These are phyloP conservation scores for Pestalotiopsis sp. DNA, from an alignment of 2,329 filamentous ascomycete genomes.

Conservation along the genomic window DNA sequence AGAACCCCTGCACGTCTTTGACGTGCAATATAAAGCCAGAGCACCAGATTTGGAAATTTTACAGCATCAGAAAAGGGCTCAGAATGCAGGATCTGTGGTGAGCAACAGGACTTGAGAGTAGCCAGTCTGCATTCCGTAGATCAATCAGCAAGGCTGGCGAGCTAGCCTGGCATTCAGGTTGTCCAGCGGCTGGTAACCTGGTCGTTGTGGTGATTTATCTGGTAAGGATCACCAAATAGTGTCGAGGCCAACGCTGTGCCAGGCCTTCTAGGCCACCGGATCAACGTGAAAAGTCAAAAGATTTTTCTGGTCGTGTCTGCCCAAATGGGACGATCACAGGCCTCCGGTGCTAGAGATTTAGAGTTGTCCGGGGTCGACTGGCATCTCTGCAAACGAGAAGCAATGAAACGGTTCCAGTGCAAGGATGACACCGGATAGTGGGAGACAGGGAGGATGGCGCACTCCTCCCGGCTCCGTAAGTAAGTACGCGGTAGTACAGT, in stretches of 20 bases:
- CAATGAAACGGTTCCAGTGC: not conserved
- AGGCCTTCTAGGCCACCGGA: not conserved
- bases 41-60: slow-evolving; percentile 18
- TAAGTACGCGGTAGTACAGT: no score
- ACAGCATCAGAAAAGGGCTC: slow-evolving; percentile 9
- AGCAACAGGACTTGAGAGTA: no score
- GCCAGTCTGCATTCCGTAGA: not conserved
- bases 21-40: not conserved
- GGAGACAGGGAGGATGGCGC: not conserved
- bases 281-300: not conserved
- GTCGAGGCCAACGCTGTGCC: not conserved
- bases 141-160: not conserved
- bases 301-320: not conserved
- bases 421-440: not conserved
- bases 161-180: not conserved
- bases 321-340: not conserved
- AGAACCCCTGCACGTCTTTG: slow-evolving; percentile 1
- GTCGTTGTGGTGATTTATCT: not conserved
- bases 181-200: not conserved
- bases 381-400: not conserved
- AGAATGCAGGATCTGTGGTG: not conserved
- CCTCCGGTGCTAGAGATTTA: not conserved
- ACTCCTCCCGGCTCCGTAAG: no score
- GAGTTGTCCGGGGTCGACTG: not conserved
- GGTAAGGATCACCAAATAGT: slow-evolving; percentile 2